Evolutionary conservation across 2,329 filamentous ascomycete species (phyloP).

Genomic region (Thielaviopsis populi): DNA sequence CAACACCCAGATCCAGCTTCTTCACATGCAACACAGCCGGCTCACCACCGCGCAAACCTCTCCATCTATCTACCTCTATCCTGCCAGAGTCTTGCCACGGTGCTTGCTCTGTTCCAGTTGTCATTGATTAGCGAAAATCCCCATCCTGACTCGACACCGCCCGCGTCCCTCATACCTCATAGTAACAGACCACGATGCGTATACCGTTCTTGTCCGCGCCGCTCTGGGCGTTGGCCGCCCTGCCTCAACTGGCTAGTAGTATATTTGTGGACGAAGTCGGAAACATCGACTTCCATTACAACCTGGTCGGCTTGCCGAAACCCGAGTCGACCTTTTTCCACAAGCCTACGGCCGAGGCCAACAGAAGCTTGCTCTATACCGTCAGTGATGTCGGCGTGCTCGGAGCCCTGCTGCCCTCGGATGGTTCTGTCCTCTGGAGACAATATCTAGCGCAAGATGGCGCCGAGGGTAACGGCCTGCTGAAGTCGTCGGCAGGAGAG

Average conservation of each 20-base stretch:
- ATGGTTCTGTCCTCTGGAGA: conserved; percentile 73
- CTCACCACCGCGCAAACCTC: not conserved
- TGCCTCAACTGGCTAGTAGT: conserved; percentile 34
- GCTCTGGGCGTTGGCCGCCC: conserved; percentile 26
- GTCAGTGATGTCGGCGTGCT: conserved; percentile 71
- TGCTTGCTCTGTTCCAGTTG: not conserved
- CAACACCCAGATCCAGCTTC: not conserved
- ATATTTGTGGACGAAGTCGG: conserved; percentile 85
- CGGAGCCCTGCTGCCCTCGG: conserved; percentile 78
- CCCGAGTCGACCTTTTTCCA: conserved; percentile 88
- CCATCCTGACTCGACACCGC: not conserved
- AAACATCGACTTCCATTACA: conserved; percentile 83
- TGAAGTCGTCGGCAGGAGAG: conserved; percentile 65
- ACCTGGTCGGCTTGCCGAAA: conserved; percentile 70
- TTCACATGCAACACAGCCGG: not conserved
- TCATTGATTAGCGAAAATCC: not conserved
- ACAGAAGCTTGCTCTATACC: conserved; percentile 81
- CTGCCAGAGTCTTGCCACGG: not conserved
- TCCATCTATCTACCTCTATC: not conserved
- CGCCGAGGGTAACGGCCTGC: conserved; percentile 33
- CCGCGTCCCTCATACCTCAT: not conserved
- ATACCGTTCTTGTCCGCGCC: not conserved
- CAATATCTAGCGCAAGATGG: conserved; percentile 49
- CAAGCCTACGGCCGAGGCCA: conserved; percentile 63
- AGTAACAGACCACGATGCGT: conserved; percentile 2